phyloP scores from a whole-genome alignment of 1,284 basidiomycete species.

The Marasmius fiardii region DNA sequence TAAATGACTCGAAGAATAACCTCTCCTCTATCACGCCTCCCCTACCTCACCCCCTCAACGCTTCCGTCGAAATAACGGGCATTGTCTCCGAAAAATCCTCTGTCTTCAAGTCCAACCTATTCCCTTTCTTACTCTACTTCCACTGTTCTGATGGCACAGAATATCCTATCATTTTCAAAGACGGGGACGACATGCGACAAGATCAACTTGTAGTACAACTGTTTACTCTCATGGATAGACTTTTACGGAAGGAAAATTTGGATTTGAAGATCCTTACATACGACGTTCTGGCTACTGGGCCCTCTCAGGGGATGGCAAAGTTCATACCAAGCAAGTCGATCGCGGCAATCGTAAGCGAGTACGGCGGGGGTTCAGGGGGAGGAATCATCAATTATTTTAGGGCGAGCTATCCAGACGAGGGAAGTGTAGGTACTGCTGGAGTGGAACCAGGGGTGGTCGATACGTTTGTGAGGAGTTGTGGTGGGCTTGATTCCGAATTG shows the following conservation, averaged over 20 bases:
- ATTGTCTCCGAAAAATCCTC: conserved; percentile 90
- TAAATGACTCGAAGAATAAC: conserved; percentile 84
- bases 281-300: conserved; percentile 90
- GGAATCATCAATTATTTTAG: conserved; percentile 88
- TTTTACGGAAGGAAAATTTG: conserved; percentile 93
- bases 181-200: conserved; percentile 97
- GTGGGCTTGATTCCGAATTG: conserved; percentile 47
- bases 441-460: conserved; percentile 93
- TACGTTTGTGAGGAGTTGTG: conserved; percentile 95
- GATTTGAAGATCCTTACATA: conserved; percentile 94
- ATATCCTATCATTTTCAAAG: conserved; percentile 97
- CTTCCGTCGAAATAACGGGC: conserved; percentile 76
- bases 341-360: conserved; percentile 89
- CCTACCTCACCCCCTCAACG: conserved; percentile 88
- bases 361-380: conserved; percentile 42
- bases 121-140: conserved; percentile 89
- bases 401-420: conserved; percentile 85
- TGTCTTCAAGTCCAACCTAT: conserved; percentile 97
- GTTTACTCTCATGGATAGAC: conserved; percentile 95
- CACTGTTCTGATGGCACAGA: conserved; percentile 74
- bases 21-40: conserved; percentile 68
- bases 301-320: conserved; percentile 93
- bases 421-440: conserved; percentile 88
- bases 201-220: conserved; percentile 97
- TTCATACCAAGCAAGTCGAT: conserved; percentile 96